A percentile compares a stretch with the other conserved stretches of the same genome.
These are phyloP conservation scores for Dissophora globulifera DNA, from an alignment of 192 early-diverging fungal species.

Conservation along the genomic window DNA sequence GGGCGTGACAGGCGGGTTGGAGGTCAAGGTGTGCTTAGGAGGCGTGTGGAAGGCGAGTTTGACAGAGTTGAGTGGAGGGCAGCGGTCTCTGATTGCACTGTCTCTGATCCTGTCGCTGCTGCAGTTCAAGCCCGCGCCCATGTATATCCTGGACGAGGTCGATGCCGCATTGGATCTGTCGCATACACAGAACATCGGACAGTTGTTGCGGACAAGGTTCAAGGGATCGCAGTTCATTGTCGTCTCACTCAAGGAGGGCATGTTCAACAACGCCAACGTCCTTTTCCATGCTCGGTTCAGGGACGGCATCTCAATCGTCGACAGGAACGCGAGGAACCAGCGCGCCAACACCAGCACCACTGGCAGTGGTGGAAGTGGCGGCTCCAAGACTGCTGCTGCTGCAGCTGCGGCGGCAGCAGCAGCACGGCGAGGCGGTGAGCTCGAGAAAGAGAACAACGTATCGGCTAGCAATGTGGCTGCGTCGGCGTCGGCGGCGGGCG, in stretches of 20 bases:
- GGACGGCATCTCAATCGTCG: constrained; percentile 95
- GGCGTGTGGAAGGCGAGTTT: constrained; percentile 97
- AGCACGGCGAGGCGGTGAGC: constrained; percentile 6
- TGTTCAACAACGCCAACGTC: constrained; percentile 99
- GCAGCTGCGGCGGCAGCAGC: not conserved
- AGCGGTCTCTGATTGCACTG: constrained; percentile 94
- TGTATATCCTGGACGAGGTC: constrained; percentile 99
- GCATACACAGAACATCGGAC: constrained; percentile 99
- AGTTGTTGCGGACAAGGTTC: constrained; percentile 90
- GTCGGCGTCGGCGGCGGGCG: not conserved
- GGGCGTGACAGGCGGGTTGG: constrained; percentile 85
- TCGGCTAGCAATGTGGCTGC: not conserved
- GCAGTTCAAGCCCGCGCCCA: constrained; percentile 98
- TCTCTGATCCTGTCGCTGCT: constrained; percentile 95
- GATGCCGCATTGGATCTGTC: constrained; percentile 97
- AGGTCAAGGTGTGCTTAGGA: constrained; percentile 94
- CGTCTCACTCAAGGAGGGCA: constrained; percentile 98
- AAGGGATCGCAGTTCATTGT: constrained; percentile 98
- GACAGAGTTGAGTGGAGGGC: constrained; percentile 97
- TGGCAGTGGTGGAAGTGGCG: no score
- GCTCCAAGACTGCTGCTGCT: no score
- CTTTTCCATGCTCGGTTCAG: constrained; percentile 93
- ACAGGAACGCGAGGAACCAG: constrained; percentile 44
- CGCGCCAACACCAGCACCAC: not conserved
- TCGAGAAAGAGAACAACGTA: constrained; percentile 25